These are phyloP conservation scores for Hansenula sp. DNA, from an alignment of 1,139 yeast species.

Conservation along the genomic window DNA sequence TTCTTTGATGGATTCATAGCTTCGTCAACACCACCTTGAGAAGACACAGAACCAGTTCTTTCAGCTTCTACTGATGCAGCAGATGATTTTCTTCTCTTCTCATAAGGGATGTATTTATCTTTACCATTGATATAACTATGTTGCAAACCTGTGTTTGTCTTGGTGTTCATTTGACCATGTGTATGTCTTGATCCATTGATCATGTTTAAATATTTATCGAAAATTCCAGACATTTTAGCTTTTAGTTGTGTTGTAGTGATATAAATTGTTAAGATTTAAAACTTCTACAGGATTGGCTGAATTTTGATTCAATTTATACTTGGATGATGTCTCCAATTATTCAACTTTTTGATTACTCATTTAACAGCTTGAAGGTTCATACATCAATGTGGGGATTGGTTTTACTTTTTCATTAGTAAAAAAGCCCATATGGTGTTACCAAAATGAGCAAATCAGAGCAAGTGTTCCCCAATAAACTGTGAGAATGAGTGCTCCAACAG, in stretches of 20 bases:
- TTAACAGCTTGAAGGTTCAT: neutral
- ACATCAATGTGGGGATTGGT: neutral
- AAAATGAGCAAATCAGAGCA: no score
- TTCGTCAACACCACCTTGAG: slow-evolving; percentile 5
- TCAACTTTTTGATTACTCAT: neutral
- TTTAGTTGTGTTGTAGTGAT: neutral
- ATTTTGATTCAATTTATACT: neutral
- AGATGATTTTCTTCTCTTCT: slow-evolving; percentile 15
- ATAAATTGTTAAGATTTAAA: no score
- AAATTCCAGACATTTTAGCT: slow-evolving; percentile 22
- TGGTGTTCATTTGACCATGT: slow-evolving; percentile 16
- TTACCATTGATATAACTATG: slow-evolving; percentile 12
- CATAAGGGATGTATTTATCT: slow-evolving; percentile 16
- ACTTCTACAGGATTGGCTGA: neutral
- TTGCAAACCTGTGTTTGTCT: slow-evolving; percentile 14
- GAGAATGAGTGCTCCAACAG: no score
- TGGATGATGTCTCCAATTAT: neutral
- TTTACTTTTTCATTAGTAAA: no score
- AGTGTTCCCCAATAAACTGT: no score
- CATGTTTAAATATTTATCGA: slow-evolving; percentile 22
- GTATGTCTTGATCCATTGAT: slow-evolving; percentile 16
- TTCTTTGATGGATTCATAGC: neutral
- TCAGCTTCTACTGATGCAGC: slow-evolving; percentile 5
- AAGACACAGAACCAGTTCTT: neutral
- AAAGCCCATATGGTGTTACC: no score